Percentiles rank a stretch among this genome's conserved stretches.
phyloP scores from a whole-genome alignment of 805 yeast genomes.

The Wickerhamomyces pijperi region DNA sequence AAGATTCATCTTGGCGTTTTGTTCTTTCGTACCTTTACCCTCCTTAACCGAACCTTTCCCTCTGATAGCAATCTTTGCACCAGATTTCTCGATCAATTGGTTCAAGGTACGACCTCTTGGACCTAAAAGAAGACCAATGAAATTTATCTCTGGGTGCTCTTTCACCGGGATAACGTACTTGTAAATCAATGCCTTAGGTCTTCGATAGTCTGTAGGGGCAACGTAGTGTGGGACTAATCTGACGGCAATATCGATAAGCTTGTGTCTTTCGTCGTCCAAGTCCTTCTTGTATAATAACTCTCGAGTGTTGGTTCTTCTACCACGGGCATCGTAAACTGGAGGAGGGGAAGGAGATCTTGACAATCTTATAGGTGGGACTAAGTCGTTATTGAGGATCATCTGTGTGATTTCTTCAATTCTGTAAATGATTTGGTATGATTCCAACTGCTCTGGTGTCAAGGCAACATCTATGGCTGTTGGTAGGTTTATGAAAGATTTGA shows the following conservation, averaged over 20 bases:
- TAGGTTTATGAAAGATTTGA: constrained; percentile 13
- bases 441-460: constrained; percentile 68
- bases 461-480: constrained; percentile 35
- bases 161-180: constrained; percentile 77
- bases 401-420: constrained; percentile 75
- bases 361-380: constrained; percentile 34
- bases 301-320: constrained; percentile 79
- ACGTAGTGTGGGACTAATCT: constrained; percentile 61
- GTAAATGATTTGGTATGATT: constrained; percentile 55
- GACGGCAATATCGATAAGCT: constrained; percentile 64
- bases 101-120: constrained; percentile 91
- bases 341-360: constrained; percentile 81
- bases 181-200: constrained; percentile 64
- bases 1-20: constrained; percentile 30
- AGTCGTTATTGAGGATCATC: constrained; percentile 38
- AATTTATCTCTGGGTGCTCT: constrained; percentile 85
- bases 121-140: constrained; percentile 82
- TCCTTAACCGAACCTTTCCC: constrained; percentile 96
- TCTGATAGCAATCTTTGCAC: constrained; percentile 82
- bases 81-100: constrained; percentile 71
- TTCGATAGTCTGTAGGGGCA: constrained; percentile 70
- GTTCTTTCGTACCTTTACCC: constrained; percentile 47
- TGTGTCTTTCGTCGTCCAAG: constrained; percentile 71
- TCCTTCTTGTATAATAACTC: constrained; percentile 51
- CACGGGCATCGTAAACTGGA: constrained; percentile 75